A percentile compares a stretch with the other conserved stretches of the same genome.
These are phyloP conservation scores for Rhynchosporium graminicola DNA, from an alignment of 2,329 filamentous ascomycete species.

Conservation along the genomic window DNA sequence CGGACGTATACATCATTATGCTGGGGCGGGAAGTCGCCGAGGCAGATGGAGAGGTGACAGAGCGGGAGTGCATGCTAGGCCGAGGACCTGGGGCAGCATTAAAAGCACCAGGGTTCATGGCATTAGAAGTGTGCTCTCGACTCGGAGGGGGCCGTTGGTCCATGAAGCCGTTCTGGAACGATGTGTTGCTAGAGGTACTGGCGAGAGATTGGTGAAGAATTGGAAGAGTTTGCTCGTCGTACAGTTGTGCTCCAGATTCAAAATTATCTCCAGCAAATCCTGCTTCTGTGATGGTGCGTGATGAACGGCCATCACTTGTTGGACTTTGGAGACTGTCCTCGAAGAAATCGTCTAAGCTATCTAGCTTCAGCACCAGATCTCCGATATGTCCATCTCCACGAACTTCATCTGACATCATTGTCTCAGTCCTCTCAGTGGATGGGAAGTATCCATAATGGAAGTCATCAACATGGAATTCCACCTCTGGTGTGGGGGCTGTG, in stretches of 20 bases:
- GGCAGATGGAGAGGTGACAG: slow-evolving; percentile 77
- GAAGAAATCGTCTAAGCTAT: slow-evolving; percentile 81
- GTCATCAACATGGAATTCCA: slow-evolving; percentile 92
- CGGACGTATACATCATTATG: slow-evolving; percentile 60
- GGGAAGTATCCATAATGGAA: slow-evolving; percentile 68
- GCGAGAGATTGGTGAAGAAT: slow-evolving; percentile 81
- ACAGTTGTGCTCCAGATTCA: slow-evolving; percentile 78
- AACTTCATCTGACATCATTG: slow-evolving; percentile 80
- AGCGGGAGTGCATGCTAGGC: slow-evolving; percentile 75
- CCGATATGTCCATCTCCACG: slow-evolving; percentile 73
- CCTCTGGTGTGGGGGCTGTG: slow-evolving; percentile 71
- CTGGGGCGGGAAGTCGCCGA: slow-evolving; percentile 56
- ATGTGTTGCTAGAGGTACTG: slow-evolving; percentile 67
- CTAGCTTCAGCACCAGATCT: slow-evolving; percentile 78
- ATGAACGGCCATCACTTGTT: slow-evolving; percentile 60
- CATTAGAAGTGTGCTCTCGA: slow-evolving; percentile 59
- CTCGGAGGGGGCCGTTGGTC: slow-evolving; percentile 64
- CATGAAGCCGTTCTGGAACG: slow-evolving; percentile 85
- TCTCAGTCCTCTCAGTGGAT: slow-evolving; percentile 67
- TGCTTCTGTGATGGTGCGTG: slow-evolving; percentile 63
- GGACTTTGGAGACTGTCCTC: slow-evolving; percentile 63
- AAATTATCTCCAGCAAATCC: slow-evolving; percentile 65
- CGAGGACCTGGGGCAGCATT: slow-evolving; percentile 49
- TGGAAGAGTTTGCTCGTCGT: slow-evolving; percentile 89
- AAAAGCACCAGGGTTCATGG: slow-evolving; percentile 64